These are phyloP conservation scores for Xanthoconium separans DNA, from an alignment of 1,284 basidiomycete genomes.

Conservation along the genomic window DNA sequence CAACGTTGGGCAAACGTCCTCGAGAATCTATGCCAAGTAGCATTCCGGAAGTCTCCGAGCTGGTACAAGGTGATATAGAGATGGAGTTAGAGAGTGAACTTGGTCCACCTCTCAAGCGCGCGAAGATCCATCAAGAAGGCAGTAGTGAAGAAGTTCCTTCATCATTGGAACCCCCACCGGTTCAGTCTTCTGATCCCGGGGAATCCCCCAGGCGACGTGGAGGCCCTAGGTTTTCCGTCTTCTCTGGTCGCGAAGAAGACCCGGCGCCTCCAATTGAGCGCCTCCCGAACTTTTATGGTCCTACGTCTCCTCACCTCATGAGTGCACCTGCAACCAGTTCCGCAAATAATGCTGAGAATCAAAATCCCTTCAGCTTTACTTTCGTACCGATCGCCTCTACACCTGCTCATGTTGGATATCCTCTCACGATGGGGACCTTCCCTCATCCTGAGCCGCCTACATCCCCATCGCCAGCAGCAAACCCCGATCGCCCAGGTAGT, in stretches of 20 bases:
- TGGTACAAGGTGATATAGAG: conserved; percentile 38
- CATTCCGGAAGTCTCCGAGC: conserved; percentile 42
- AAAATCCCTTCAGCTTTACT: conserved; percentile 52
- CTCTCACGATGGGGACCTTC: conserved; percentile 45
- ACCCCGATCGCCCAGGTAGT: conserved; percentile 34
- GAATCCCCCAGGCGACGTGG: conserved; percentile 15
- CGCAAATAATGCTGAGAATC: conserved; percentile 51
- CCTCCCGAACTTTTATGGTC: conserved; percentile 51
- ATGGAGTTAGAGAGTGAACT: conserved; percentile 38
- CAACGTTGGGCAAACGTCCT: conserved; percentile 58
- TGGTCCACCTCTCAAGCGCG: conserved; percentile 52
- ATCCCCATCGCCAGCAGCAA: conserved; percentile 63
- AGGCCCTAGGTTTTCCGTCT: conserved; percentile 42
- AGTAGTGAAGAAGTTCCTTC: conserved; percentile 6
- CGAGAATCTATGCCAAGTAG: conserved; percentile 48
- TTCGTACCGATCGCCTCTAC: conserved; percentile 55
- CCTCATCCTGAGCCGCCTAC: conserved; percentile 66
- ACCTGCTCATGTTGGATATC: conserved; percentile 41
- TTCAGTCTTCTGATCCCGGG: conserved; percentile 2
- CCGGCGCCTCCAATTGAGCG: conserved; percentile 48
- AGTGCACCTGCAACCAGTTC: conserved; percentile 40
- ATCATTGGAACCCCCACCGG: conserved; percentile 6
- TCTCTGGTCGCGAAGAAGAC: conserved; percentile 43
- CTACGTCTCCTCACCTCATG: conserved; percentile 36
- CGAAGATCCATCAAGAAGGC: conserved; percentile 33